Evolutionary conservation across 2,329 filamentous ascomycete species (phyloP), one percentile per base, ranked within the genome.

Genomic region (Byssoonygena ceratinophila): DNA sequence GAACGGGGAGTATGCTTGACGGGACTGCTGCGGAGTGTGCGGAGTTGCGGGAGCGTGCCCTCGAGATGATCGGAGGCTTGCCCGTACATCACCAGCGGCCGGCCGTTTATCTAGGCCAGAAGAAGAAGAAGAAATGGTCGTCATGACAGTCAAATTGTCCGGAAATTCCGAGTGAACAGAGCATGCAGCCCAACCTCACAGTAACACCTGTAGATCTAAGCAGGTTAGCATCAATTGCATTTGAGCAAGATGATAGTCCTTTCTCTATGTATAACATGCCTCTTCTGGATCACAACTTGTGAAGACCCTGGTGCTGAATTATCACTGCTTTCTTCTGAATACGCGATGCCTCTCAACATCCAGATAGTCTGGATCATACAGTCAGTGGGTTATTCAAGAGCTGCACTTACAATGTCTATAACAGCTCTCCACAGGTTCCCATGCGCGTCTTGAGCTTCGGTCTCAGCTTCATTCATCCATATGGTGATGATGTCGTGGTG

Each of bases 11-110:
- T 62, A 72, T 66, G 57, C 78, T 72, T 58, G 76, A 65, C 52
- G 80, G 50, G 65, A 72, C 36, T 65, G 59, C 51, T 65, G 72
- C 34, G 78, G 83, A 7, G 84, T 87, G 59, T 81, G 79, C 46
- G 83, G 82, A 54, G 73, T 75, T 59, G 43, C 14, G 27, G 47
- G 43, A 27, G n/a, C 37, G 45, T 54, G 46, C 31, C 31, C 22
- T 31, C 51, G 54, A 29, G 54, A 57, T 41, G 66, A 64, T 25
- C 66, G 67, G 31, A 66, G 49, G 52, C 54, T 64, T 41, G 64
- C 63, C 47, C 61, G 58, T 40, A 57, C 54, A 44, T 59, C 48
- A 48, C 56, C 48, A 39, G 57, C 56, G 58, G 60, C 53, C 50
- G 56, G 34, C 54, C 63, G 60, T 46, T 55, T 58, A 39, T 68